These are phyloP conservation scores for Lasiodiplodia citricola DNA, from an alignment of 2,329 filamentous ascomycete species.

Conservation along the genomic window DNA sequence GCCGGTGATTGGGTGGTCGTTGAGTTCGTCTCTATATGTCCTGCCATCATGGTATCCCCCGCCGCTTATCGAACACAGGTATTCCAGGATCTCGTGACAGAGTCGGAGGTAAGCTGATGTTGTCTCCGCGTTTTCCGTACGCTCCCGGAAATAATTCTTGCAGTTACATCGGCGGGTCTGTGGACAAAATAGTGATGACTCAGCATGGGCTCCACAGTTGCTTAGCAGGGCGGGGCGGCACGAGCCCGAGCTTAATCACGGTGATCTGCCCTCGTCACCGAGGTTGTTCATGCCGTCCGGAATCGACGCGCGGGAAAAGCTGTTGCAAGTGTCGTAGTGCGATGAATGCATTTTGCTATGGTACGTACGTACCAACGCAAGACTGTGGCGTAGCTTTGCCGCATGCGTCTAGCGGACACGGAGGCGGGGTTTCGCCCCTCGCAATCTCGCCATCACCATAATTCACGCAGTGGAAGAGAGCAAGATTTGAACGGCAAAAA, in stretches of 20 bases:
- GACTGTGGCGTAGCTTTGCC: background rate
- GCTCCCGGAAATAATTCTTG: background rate
- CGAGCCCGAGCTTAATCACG: constrained; percentile 14
- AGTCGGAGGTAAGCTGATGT: background rate
- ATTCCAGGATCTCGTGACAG: background rate
- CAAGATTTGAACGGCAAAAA: constrained; percentile 6
- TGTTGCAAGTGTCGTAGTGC: background rate
- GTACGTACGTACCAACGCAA: background rate
- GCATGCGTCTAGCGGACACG: background rate
- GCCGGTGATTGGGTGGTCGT: background rate
- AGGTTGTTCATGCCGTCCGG: background rate
- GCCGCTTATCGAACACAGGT: background rate
- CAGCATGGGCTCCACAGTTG: constrained; percentile 5
- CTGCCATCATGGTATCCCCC: background rate
- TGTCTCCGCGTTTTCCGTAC: background rate
- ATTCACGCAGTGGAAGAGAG: background rate
- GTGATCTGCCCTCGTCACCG: constrained; percentile 7
- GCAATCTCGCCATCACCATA: background rate
- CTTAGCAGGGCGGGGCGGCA: constrained; percentile 10
- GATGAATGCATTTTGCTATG: background rate
- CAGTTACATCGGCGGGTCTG: background rate
- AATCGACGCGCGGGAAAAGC: background rate
- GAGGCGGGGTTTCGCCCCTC: background rate
- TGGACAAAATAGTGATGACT: background rate
- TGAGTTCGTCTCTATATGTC: background rate